Base-by-base conservation (phyloP, 2,329 filamentous ascomycete species). In the Curvularia hawaiiensis region DNA sequence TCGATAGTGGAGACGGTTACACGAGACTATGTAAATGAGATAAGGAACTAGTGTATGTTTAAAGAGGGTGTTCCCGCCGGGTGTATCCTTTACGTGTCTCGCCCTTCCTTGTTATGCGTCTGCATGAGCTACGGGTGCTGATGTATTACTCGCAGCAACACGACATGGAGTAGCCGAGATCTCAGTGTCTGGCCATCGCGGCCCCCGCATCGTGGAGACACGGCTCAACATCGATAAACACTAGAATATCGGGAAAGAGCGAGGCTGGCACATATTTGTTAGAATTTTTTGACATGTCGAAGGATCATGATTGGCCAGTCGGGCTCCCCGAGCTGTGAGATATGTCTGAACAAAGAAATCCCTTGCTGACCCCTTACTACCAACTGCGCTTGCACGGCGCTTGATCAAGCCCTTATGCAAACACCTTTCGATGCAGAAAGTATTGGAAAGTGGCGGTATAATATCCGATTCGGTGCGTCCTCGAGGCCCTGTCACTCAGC, bases 331-430 rank as follows among this genome's bases (percentile, higher is more conserved):
- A 43, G 43, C n/a, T 41, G 20, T 24, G 20, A 28, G 20, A 30
- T 20, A 4, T 20, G 10, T 4, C 12, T 47, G 10, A n/a, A 22
- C 26, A 14, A 11, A 40, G 49, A 18, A 47, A 56, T 56, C 54
- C 54, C 35, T 56, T 56, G 41, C 26, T 46, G 40, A 16, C 33
- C 48, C 48, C 48, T 52, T 56, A 26, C 43, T 45, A 10, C 31
- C 33, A n/a, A 16, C 16, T 14, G 30, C 33, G 47, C 53, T 40
- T 52, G 26, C 53, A 20, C 40, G 45, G n/a, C 35, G 26, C 48
- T 56, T 46, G 24, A 43, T 18, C 40, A 33, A 26, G 22, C 40
- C 24, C 28, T 51, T 6, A 51, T 51, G 47, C 47, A 28, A n/a
- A 18, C 16, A 52, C 18, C 33, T 46, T 40, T 18, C 12, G 20